Evolutionary conservation across 805 yeast genomes (phyloP), one percentile per base, ranked within the genome.

Genomic region (Clavispora santaluciae): DNA sequence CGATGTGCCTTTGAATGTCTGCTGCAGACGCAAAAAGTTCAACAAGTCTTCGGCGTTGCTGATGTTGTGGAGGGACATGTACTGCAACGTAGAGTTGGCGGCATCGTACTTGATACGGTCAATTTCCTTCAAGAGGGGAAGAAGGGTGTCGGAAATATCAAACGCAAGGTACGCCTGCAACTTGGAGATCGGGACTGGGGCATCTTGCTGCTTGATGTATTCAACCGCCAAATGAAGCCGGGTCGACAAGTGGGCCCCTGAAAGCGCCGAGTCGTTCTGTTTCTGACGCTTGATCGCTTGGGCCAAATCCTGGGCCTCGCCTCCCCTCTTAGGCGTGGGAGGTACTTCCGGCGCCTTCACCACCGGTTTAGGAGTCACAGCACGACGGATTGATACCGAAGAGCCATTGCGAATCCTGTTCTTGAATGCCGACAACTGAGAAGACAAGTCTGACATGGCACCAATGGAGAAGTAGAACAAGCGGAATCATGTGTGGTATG

Each of bases 201-300:
- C 62, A 49, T 86, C 95, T 42, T 78, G 73, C 36, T 66, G 63
- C 63, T 88, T 90, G 45, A 93, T 81, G 58, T 80, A 86, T 58
- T 93, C 98, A 15, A 93, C 93, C 1, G 98, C 97, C 58, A 89
- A 78, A 55, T 87, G 82, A 40, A 93, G 72, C 59, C 88, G 87
- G 4, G 97, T 90, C 4, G 95, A 86, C 42, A 84, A 74, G 59
- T 86, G 95, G 50, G 86, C 58, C 1, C 74, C 73, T n/a, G 70
- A 60, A 44, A 67, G 55, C 26, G 52, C 44, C 44, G 37, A 31
- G 46, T 39, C 22, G 57, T 54, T 50, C 53, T 64, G 41, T 57
- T 41, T 45, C 30, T 43, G 73, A 36, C 68, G 57, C 41, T 67
- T 69, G 33, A 63, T 52, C 11, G 61, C 64, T 43, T 66, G 71